Evolutionary conservation across 306 rosid species (phyloP), one percentile per base, ranked within the genome.

Genomic region (Dryas drummondii): DNA sequence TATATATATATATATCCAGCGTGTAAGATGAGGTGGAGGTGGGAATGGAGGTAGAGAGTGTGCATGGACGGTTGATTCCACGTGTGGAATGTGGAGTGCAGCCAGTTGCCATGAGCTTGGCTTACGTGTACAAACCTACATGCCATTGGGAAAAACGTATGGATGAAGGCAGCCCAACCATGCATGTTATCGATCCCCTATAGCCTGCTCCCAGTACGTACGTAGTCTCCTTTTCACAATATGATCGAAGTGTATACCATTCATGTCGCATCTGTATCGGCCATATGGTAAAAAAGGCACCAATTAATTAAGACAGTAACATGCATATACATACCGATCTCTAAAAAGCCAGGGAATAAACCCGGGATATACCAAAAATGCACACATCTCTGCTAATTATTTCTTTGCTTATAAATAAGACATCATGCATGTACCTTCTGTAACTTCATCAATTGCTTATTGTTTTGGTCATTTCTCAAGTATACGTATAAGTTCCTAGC

Each of bases 101-200:
- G 73, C 60, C 78, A 68, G 11, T 69, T 47, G 50, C 70, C 85
- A 78, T 78, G 77, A 68, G 82, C 62, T 32, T 44, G 3, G 60
- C 75, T 7, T 14, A 66, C 63, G 59, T 69, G 74, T 70, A 64
- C 65, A 56, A 9, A 41, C 42, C 54, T 42, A 57, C 44, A 13
- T 57, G 61, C 66, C 75, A 72, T 56, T 66, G 0, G 17, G 75
- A 50, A 67, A 57, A 72, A 58, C 6, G 53, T 9, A 65, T 60
- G 79, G 75, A 32, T 32, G 37, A 41, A n/a, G 19, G n/a, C 5
- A 51, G 50, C 26, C 58, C 10, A 6, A 32, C 61, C 53, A 69
- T 22, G 13, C 53, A 69, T 22, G 13, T 48, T 19, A 17, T 67
- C 50, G 3, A 17, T 56, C 44, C 32, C 16, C 41, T 49, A 22